Evolutionary conservation across 805 yeast species (phyloP), one percentile per base, ranked within the genome.

Genomic region (Saccharomycopsis amapae): DNA sequence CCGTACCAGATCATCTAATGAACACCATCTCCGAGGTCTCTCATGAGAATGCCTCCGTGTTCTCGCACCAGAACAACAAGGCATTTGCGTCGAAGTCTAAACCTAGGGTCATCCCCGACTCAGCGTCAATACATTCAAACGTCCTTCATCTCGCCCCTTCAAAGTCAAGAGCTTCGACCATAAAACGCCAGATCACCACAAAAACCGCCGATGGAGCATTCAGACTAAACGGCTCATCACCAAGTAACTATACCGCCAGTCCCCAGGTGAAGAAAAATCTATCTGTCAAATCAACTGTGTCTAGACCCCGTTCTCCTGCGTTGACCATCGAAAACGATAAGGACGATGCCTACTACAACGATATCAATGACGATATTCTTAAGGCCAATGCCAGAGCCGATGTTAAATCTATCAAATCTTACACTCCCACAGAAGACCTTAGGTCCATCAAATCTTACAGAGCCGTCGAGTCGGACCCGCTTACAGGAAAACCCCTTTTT

Each of bases 191-290:
- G 54, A 23, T 70, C 68, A 3, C 97, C 97, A 51, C 79, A 76
- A 97, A 97, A 89, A 32, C 93, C 82, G 0, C 88, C 90, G 12
- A 78, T 67, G 0, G 86, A 81, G 2, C 85, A 60, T 2, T 52
- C 43, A 2, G 56, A 38, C 3, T 36, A 17, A 10, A 10, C 12
- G 15, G 26, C 19, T 22, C 13, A 10, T 24, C n/a, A 17, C 39
- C 23, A 10, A 6, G 9, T 4, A 34, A 17, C 15, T 40, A 31
- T 5, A 34, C 40, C 15, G n/a, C n/a, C n/a, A n/a, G n/a, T n/a
- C n/a, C n/a, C n/a, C n/a, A n/a, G n/a, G n/a, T n/a, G n/a, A n/a
- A n/a, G n/a, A n/a, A n/a, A n/a, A n/a, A n/a, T n/a, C n/a, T n/a
- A n/a, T 26, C 37, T 9, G 19, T 25, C 22, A 24, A 32, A n/a